Conservation (phyloP, 1,284 basidiomycete genomes). For the Melampsora americana region DNA sequence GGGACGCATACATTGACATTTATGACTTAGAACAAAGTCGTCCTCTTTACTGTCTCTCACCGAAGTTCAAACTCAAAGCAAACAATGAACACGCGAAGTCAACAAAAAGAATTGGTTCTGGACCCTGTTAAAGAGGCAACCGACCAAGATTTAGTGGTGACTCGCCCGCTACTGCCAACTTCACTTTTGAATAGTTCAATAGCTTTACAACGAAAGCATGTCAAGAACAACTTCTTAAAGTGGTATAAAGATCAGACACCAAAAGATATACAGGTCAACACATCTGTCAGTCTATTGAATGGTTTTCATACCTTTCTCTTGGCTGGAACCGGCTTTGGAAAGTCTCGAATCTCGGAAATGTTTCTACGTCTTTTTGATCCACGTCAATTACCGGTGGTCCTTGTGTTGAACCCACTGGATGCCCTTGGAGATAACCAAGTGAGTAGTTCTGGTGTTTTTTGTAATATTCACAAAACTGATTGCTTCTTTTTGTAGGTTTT, state of each 20-base stretch:
- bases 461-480: not conserved
- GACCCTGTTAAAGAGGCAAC: too few relatives aligned
- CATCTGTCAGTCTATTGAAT: not conserved
- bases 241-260: not conserved
- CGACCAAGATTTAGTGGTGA: not conserved
- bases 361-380: not conserved
- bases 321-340: constrained; percentile 2
- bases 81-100: too few relatives aligned
- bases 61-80: too few relatives aligned
- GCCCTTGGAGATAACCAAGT: constrained; percentile 11
- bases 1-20: too few relatives aligned
- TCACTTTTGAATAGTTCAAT: not conserved
- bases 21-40: too few relatives aligned
- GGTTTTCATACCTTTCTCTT: constrained; percentile 14
- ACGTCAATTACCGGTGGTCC: not conserved
- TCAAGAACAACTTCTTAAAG: not conserved
- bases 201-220: not conserved
- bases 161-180: not conserved
- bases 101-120: too few relatives aligned
- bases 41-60: too few relatives aligned
- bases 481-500: not conserved
- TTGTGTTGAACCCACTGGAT: constrained; percentile 4
- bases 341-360: not conserved
- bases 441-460: not conserved
- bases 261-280: constrained; percentile 5